Evolutionary conservation across 139 green algal species (phyloP).

Genomic region (Prasinococcaceae sp.): DNA sequence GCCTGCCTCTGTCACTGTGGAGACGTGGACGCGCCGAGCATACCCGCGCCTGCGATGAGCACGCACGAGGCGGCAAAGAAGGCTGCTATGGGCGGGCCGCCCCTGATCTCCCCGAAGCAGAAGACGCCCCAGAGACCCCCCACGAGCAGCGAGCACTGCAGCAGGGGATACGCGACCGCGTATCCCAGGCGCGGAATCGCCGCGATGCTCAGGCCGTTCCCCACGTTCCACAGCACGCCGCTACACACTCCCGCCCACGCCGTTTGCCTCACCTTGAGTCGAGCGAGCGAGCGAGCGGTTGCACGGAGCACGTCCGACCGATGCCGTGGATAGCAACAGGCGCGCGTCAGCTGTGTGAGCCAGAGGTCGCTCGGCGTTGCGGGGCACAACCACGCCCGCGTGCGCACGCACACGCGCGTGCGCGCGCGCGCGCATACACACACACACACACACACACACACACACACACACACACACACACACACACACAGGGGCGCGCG

Average conservation of each 20-base stretch:
- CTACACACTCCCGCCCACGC: constrained; percentile 15
- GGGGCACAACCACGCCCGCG: no score
- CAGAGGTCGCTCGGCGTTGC: no score
- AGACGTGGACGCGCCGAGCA: no score
- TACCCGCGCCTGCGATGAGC: no score
- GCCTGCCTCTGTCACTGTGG: no score
- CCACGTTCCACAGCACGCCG: constrained; percentile 23
- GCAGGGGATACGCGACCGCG: constrained; percentile 25
- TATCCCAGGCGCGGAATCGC: constrained; percentile 23
- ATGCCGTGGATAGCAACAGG: no score
- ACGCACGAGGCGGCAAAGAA: no score
- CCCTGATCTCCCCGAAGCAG: constrained; percentile 25
- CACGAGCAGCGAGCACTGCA: constrained; percentile 34
- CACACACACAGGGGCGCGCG: not conserved
- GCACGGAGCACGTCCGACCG: not conserved
- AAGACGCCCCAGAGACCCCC: constrained; percentile 32
- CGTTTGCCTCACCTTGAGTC: not conserved
- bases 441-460: not conserved
- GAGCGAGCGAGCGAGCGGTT: not conserved
- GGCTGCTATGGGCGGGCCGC: not conserved
- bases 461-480: not conserved
- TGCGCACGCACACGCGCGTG: no score
- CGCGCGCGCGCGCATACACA: no score
- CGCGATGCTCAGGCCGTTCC: constrained; percentile 24
- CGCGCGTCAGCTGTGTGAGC: no score